Base-by-base conservation (phyloP, 495 filamentous ascomycete species). In the Aspergillus sparsus region DNA sequence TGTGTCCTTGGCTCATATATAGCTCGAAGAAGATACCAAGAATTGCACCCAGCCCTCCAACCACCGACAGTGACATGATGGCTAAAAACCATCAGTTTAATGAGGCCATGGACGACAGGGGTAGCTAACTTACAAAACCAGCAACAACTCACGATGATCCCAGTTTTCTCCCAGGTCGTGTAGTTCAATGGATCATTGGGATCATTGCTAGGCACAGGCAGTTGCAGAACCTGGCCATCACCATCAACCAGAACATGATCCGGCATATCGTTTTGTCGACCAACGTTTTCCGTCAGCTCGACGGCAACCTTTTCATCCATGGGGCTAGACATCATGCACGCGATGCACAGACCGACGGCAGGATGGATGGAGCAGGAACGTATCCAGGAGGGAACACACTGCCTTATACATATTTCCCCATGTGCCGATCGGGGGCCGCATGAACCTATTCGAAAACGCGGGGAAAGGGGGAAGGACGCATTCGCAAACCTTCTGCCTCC, bases 171-270 rank as follows among this genome's bases (percentile, higher is more conserved):
- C 71, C 68, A 71, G 11, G 18, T 27, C 0, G 69, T 61, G 49
- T 66, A 74, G 57, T 75, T 73, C 33, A 75, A 63, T 5, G 73
- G 73, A 58, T 75, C 71, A 62, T 75, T 75, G 12, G 68, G 66
- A 57, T 75, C 71, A 11, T 61, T 55, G 51, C 70, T 73, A 27
- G 73, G 73, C 15, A 74, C 60, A 6, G 71, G 73, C 13, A 75
- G 32, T 35, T 60, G 65, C 56, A 66, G 66, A 27, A 75, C 61
- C 9, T 55, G 32, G 1, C 71, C 73, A 31, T 61, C 54, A 9
- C 42, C 55, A 57, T 67, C 58, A 12, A 74, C 58, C 21, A 74
- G 57, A 0, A 71, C 42, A 1, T 65, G 55, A 16, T 55, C 66
- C n/a, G 45, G 9, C 5, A 11, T 18, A 46, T 42, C 13, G 41